Percentiles rank a stretch among this genome's conserved stretches.
Conservation (phyloP, 2,329 filamentous ascomycete species). For the Paramyrothecium sp. region DNA sequence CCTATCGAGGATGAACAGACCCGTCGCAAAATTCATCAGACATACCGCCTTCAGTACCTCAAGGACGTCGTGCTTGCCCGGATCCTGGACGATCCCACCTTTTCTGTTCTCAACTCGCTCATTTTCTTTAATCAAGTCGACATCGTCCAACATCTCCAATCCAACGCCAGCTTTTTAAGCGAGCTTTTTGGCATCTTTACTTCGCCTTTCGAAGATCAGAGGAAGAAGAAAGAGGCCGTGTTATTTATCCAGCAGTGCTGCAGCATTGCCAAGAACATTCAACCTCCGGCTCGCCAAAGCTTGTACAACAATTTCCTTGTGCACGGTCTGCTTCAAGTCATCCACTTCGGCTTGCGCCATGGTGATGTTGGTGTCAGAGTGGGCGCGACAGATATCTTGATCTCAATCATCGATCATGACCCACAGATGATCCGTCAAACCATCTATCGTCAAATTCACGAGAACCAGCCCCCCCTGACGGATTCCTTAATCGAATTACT, state of each 20-base stretch:
- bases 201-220: conserved; percentile 59
- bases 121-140: conserved; percentile 99
- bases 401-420: conserved; percentile 94
- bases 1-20: conserved; percentile 81
- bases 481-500: conserved; percentile 92
- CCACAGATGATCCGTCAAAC: conserved; percentile 90
- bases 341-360: conserved; percentile 87
- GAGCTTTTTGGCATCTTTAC: conserved; percentile 88
- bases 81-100: conserved; percentile 96
- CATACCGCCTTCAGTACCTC: conserved; percentile 91
- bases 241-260: conserved; percentile 97
- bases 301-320: conserved; percentile 89
- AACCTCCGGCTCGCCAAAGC: conserved; percentile 74
- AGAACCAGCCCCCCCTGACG: conserved; percentile 81
- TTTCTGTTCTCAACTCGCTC: conserved; percentile 93
- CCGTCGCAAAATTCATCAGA: conserved; percentile 90
- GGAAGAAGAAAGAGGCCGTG: conserved; percentile 88
- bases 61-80: conserved; percentile 98
- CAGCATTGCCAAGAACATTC: conserved; percentile 89
- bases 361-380: conserved; percentile 81
- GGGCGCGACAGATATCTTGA: conserved; percentile 89
- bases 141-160: conserved; percentile 92
- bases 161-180: conserved; percentile 72
- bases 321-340: conserved; percentile 83
- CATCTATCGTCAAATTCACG: conserved; percentile 87